These are phyloP conservation scores for Artemisia argyi DNA, from an alignment of 129 eudicot genomes.

Conservation along the genomic window DNA sequence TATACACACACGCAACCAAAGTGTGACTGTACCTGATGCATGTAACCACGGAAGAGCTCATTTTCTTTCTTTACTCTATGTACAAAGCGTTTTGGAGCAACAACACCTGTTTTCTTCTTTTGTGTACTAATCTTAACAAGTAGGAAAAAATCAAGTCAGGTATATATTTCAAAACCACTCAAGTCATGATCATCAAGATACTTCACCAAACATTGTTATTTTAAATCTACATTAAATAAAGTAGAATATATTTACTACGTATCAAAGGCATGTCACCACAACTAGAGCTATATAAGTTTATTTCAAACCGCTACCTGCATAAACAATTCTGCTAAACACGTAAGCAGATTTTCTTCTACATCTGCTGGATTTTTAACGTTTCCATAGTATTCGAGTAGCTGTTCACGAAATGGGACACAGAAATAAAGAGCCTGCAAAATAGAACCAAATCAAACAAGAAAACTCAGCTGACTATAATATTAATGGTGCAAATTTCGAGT, in stretches of 20 bases:
- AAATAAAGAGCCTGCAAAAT: conserved; percentile 77
- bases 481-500: too few species aligned
- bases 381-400: conserved; percentile 74
- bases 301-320: conserved; percentile 41
- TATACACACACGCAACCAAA: not conserved
- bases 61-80: conserved; percentile 88
- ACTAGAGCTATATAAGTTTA: conserved; percentile 10
- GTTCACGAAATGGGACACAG: conserved; percentile 97
- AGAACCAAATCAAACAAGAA: not conserved
- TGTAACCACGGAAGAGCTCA: conserved; percentile 82
- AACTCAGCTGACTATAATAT: not conserved
- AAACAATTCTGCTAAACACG: conserved; percentile 85
- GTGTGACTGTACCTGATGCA: conserved; percentile 76
- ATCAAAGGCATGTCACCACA: conserved; percentile 1
- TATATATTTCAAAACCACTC: not conserved
- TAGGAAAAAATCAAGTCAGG: conserved; percentile 22
- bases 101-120: conserved; percentile 96
- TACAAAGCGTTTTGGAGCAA: conserved; percentile 96
- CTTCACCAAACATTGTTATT: not conserved
- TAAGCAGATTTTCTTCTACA: conserved; percentile 82
- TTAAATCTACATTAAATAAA: not conserved
- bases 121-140: conserved; percentile 69
- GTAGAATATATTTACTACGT: not conserved
- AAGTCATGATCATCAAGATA: not conserved
- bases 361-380: conserved; percentile 69